These are phyloP conservation scores for Corymbia maculata DNA, from an alignment of 345 rosid genomes.

Conservation along the genomic window DNA sequence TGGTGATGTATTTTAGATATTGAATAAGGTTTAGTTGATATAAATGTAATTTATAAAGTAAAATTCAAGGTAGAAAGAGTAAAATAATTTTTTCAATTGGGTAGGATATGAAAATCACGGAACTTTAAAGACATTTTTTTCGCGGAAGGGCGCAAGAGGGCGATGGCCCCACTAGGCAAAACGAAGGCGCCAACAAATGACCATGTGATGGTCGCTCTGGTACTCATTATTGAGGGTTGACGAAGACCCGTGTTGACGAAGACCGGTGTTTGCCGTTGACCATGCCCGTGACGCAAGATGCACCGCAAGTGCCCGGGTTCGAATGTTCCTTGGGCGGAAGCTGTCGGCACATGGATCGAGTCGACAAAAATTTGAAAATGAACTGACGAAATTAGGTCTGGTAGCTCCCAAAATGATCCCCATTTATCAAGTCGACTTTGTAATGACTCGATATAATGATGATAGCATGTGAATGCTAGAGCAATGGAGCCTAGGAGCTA, in stretches of 20 bases:
- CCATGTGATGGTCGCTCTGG: not conserved
- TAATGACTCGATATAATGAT: too few relatives aligned
- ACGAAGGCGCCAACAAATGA: not conserved
- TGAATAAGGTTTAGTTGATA: too few relatives aligned
- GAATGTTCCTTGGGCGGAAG: not conserved
- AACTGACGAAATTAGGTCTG: not conserved
- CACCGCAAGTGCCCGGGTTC: not conserved
- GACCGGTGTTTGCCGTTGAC: too few relatives aligned
- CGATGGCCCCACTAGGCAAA: not conserved
- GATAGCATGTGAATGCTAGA: too few relatives aligned
- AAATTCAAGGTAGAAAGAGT: not conserved
- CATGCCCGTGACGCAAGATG: not conserved
- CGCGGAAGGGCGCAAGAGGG: not conserved
- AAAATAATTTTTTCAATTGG: fast-evolving
- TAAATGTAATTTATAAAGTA: too few relatives aligned
- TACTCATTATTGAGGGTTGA: not conserved
- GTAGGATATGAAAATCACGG: not conserved
- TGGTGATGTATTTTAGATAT: not conserved
- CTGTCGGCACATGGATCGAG: not conserved
- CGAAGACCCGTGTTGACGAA: not conserved
- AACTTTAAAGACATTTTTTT: too few relatives aligned
- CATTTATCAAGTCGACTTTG: too few relatives aligned
- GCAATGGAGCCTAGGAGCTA: too few relatives aligned
- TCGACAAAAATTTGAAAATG: too few relatives aligned
- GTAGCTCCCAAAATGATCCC: not conserved